Evolutionary conservation across 441 rosid genomes (phyloP).

Genomic region (Caryocar brasiliense): DNA sequence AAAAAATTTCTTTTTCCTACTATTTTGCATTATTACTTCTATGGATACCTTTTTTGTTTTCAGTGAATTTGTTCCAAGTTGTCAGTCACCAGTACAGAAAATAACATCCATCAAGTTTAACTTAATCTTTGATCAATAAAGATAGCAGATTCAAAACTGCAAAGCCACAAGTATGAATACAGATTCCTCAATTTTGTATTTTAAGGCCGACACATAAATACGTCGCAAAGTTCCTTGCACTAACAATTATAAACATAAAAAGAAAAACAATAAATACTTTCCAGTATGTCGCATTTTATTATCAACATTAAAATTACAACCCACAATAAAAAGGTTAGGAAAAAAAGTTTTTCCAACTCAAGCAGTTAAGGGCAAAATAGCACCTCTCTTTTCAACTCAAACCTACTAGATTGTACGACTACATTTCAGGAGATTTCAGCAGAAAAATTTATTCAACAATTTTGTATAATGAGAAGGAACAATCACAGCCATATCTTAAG

Average conservation of each 20-base stretch:
- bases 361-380: conserved; percentile 25
- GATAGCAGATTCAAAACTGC: background rate
- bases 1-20: background rate
- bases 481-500: background rate
- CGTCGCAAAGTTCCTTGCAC: background rate
- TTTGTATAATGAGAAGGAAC: no score
- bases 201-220: background rate
- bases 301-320: background rate
- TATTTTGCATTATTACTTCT: background rate
- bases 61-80: background rate
- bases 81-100: background rate
- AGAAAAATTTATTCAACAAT: no score
- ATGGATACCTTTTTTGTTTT: conserved; percentile 13
- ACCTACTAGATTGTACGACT: conserved; percentile 15
- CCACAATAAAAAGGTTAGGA: background rate
- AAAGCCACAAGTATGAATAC: no score
- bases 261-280: background rate
- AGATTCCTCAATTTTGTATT: background rate
- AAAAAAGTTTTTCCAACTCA: background rate
- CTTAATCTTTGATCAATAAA: background rate
- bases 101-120: background rate
- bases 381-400: conserved; percentile 23
- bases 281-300: background rate
- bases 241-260: background rate
- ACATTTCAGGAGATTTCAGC: no score